Conservation (phyloP, 164 flowering plant species). For the Santalum album region DNA sequence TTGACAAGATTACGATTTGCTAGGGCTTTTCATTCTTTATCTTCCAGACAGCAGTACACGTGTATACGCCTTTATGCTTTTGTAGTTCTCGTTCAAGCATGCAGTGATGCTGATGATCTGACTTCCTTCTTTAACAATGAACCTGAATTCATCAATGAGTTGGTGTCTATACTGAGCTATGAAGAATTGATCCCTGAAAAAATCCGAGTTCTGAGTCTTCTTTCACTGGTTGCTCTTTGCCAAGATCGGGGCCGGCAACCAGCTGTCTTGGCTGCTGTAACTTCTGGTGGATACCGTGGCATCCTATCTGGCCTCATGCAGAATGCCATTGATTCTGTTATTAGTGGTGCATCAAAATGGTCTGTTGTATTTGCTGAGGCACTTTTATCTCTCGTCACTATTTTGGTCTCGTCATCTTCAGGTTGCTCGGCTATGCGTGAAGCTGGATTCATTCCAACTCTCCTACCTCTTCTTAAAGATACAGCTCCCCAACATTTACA, state of each 20-base stretch:
- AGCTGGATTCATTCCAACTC: constrained; percentile 87
- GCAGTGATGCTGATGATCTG: constrained; percentile 60
- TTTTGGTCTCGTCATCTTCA: constrained; percentile 80
- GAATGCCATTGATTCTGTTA: constrained; percentile 71
- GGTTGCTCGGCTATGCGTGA: constrained; percentile 91
- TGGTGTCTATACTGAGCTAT: constrained; percentile 67
- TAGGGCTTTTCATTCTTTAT: constrained; percentile 67
- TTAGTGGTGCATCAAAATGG: constrained; percentile 53
- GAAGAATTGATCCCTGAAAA: constrained; percentile 77
- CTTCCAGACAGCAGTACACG: constrained; percentile 64
- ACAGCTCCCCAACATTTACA: constrained; percentile 79
- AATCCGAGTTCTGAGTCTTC: constrained; percentile 55
- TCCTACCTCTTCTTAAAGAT: constrained; percentile 86
- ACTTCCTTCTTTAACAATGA: constrained; percentile 72
- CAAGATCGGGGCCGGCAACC: constrained; percentile 77
- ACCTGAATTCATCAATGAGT: constrained; percentile 84
- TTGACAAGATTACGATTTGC: constrained; percentile 83
- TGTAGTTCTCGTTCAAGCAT: constrained; percentile 78
- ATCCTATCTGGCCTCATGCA: constrained; percentile 89
- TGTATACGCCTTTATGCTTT: constrained; percentile 88
- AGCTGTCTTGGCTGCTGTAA: constrained; percentile 63
- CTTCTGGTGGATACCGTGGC: constrained; percentile 84
- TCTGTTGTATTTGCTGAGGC: constrained; percentile 85
- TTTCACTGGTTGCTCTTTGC: constrained; percentile 78
- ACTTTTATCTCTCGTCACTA: constrained; percentile 72